Evolutionary conservation across 2,329 filamentous ascomycete species (phyloP).

Genomic region (Fusarium foetens): DNA sequence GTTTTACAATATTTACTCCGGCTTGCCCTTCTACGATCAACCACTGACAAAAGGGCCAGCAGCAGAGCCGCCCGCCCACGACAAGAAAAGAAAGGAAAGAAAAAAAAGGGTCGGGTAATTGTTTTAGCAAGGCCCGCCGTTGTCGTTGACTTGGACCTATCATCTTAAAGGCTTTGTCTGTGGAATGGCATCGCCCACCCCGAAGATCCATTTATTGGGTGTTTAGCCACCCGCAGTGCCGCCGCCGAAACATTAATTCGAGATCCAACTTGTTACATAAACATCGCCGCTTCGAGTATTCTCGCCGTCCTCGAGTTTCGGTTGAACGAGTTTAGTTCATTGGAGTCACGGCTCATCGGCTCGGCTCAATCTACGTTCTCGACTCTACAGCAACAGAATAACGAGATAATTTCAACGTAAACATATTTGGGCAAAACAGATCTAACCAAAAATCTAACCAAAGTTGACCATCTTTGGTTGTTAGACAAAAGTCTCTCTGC

Average conservation of each 20-base stretch:
- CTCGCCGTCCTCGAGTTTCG: conserved; percentile 16
- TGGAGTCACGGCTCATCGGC: conserved; percentile 16
- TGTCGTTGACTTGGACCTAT: conserved; percentile 17
- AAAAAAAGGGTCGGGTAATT: conserved; percentile 15
- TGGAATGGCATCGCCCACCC: conserved; percentile 41
- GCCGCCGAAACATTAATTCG: conserved; percentile 13
- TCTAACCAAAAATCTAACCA: not conserved
- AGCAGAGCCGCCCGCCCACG: conserved; percentile 21
- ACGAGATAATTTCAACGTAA: conserved; percentile 3
- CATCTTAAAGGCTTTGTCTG: conserved; percentile 16
- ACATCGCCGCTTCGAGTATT: conserved; percentile 30
- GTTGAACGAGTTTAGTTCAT: not conserved
- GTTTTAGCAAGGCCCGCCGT: conserved; percentile 24
- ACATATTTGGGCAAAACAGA: conserved; percentile 1
- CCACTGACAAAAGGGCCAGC: conserved; percentile 5
- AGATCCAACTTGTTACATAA: conserved; percentile 31
- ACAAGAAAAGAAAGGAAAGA: not conserved
- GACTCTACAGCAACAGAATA: conserved; percentile 3
- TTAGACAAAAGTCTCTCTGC: conserved; percentile 14
- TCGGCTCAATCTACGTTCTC: conserved; percentile 2
- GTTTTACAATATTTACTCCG: conserved; percentile 3
- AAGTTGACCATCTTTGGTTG: conserved; percentile 1
- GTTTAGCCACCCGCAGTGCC: conserved; percentile 33
- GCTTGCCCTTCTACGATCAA: conserved; percentile 1
- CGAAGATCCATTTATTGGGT: conserved; percentile 20